Evolutionary conservation across 2,329 filamentous ascomycete genomes (phyloP).

Genomic region (Colletotrichum gloeosporioides): DNA sequence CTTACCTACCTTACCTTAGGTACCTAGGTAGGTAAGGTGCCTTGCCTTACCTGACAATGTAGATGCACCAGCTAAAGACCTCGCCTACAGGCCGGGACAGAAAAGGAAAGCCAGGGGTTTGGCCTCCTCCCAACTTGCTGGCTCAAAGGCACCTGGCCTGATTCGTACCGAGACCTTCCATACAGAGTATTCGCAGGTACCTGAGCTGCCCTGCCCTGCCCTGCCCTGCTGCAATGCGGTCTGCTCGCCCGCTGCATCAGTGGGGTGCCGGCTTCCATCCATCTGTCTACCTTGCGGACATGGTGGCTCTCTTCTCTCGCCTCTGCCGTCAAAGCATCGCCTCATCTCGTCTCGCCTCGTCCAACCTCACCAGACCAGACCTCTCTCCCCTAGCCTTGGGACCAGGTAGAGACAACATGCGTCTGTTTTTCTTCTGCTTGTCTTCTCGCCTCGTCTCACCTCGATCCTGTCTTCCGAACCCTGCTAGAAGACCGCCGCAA

Average conservation of each 20-base stretch:
- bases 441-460: not conserved
- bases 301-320: not conserved
- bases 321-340: not conserved
- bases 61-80: not conserved
- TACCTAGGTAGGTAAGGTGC: too few relatives aligned
- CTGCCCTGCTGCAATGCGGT: not conserved
- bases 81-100: not conserved
- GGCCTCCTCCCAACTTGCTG: not conserved
- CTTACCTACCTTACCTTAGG: too few relatives aligned
- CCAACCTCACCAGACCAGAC: not conserved
- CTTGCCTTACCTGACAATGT: too few relatives aligned
- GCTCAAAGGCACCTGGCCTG: too few relatives aligned
- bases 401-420: not conserved
- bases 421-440: not conserved
- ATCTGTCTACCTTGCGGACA: not conserved
- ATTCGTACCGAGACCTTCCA: not conserved
- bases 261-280: not conserved
- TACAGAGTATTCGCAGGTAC: not conserved
- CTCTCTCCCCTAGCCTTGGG: not conserved
- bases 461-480: not conserved
- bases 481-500: not conserved
- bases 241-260: not conserved
- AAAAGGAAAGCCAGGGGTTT: not conserved
- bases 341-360: not conserved
- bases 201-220: not conserved